Conservation (phyloP, 805 yeast species). For the Wickerhamiella brachini region DNA sequence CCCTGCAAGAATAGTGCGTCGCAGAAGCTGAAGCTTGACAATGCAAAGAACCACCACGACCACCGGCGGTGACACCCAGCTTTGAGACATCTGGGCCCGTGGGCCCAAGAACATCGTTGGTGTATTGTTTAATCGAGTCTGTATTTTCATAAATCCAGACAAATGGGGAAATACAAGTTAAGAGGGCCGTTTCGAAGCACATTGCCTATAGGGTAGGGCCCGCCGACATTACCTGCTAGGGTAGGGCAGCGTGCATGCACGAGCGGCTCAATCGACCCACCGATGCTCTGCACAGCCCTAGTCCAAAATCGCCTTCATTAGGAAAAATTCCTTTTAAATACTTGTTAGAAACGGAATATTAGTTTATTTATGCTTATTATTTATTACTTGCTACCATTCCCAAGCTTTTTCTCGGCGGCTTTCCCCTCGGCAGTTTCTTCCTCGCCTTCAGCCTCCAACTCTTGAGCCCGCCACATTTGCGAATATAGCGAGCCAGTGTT, state of each 20-base stretch:
- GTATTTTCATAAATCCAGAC: not conserved
- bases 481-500: conserved; percentile 50
- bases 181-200: not conserved
- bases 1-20: conserved; percentile 31
- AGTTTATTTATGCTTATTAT: not conserved
- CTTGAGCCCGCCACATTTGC: conserved; percentile 87
- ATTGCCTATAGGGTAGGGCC: not conserved
- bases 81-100: conserved; percentile 23
- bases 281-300: no score
- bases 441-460: conserved; percentile 37
- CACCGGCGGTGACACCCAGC: conserved; percentile 45
- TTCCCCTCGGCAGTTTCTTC: conserved; percentile 3
- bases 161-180: not conserved
- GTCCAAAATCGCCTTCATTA: no score
- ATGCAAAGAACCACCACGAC: conserved; percentile 40
- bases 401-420: not conserved
- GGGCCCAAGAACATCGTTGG: conserved; percentile 20
- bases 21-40: conserved; percentile 48
- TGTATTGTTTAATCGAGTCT: not conserved
- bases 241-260: not conserved
- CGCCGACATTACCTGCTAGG: not conserved
- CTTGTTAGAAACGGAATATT: no score
- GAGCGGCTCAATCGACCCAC: no score
- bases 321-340: no score
- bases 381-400: not conserved